Evolutionary conservation across 2,329 filamentous ascomycete species (phyloP), one percentile per base, ranked within the genome.

Genomic region (Sclerotinia spermophila): DNA sequence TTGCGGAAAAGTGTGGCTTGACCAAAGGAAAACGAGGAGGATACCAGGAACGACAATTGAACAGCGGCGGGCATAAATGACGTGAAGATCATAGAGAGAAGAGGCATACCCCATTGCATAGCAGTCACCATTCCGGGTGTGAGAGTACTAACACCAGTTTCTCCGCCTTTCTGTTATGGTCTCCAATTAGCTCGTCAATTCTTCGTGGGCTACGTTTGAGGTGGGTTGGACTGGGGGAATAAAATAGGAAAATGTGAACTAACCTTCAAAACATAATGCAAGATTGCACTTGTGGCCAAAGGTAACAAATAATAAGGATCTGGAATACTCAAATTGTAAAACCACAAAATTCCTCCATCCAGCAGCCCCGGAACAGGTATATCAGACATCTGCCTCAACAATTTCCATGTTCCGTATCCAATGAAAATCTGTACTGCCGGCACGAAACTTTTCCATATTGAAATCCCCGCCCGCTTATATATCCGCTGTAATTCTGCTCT

Each of bases 271-370:
- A 79, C 69, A 58, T 56, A 66, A 88, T 85, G 40, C 83, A 75
- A 74, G 85, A 86, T 80, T 91, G 85, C 68, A 88, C 89, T 85
- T 4, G 89, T 88, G 1, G 85, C 71, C 3, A 88, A 73, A 2
- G 96, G 96, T 44, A 98, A 82, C 55, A 96, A 80, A 75, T 87
- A 95, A 76, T 85, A 90, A 0, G 96, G 95, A 80, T 99, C 96
- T 2, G 87, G 80, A 33, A 89, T 78, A 0, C 93, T 90, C 73
- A 99, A 81, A 79, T 98, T 92, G 2, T 83, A 81, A 75, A 98
- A 87, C 96, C 96, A 99, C 55, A 89, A 81, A 48, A 89, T 81
- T 3, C 92, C 90, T 44, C 92, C 92, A 1, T 82, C 83, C 76
- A 92, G 87, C 74, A 98, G 80, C 1, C 88, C 90, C 0, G 95